Evolutionary conservation across 139 green algal species (phyloP), one percentile per base, ranked within the genome.

Genomic region (Coelastrella sp.): DNA sequence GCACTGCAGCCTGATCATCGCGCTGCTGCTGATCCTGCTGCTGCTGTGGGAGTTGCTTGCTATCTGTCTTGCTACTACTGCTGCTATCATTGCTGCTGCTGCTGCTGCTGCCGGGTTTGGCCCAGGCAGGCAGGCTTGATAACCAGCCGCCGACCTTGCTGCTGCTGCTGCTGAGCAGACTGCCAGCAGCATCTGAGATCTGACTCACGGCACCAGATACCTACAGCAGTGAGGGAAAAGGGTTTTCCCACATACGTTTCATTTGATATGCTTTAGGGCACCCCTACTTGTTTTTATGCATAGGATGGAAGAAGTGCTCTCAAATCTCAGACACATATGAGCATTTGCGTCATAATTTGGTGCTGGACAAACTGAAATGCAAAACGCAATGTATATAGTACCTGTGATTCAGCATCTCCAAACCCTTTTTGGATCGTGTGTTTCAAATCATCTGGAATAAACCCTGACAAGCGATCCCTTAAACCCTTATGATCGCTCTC

Each of bases 121-220:
- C n/a, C 56, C 3, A 61, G 32, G 32, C 32, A 47, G 32, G 32
- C 32, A 47, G 32, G 16, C 54, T 32, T 73, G 82, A 68, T 23
- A 87, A 7, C 82, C 64, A 78, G 17, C 65, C 5, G 64, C 65
- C 32, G 7, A 87, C 32, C 4, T 10, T 65, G 65, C 65, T 87
- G 65, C 65, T 87, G 82, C 54, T 87, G 23, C 82, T 78, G 82
- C 17, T 78, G 64, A 64, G 78, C 82, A 58, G 78, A 22, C 82
- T 79, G 64, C 82, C 47, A 20, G 82, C 82, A 54, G 32, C 64
- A 65, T 77, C 82, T 23, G 64, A 66, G 32, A 87, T 13, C 65
- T 78, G 64, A 11, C 82, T 20, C 23, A 87, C 82, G 64, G 64
- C 82, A 54, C 82, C 65, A 58, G 7, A 74, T 22, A 87, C 59